Evolutionary conservation across 441 rosid genomes (phyloP).

Genomic region (Bocquillonia castaneifolia): DNA sequence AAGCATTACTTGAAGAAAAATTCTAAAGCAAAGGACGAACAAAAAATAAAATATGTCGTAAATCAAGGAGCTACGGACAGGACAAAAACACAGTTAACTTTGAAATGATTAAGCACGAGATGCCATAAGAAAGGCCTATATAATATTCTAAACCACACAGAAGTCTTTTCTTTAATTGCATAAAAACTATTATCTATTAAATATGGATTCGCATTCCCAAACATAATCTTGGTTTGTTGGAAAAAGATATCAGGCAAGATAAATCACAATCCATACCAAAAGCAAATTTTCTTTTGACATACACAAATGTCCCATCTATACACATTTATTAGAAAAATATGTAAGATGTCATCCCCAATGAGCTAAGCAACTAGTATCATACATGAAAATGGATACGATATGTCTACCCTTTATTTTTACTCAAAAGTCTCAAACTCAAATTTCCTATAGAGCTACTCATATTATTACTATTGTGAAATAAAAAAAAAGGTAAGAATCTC

Average conservation of each 20-base stretch:
- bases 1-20: background rate
- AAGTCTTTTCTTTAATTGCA: background rate
- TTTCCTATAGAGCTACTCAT: background rate
- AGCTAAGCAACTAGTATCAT: background rate
- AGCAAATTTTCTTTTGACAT: background rate
- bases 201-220: background rate
- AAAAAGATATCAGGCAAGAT: background rate
- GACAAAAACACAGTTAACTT: conserved; percentile 1
- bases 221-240: background rate
- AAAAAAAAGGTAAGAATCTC: background rate
- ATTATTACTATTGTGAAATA: background rate
- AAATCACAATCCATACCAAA: background rate
- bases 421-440: background rate
- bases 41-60: background rate
- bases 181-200: conserved; percentile 1
- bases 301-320: background rate
- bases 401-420: too few species aligned
- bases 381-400: background rate
- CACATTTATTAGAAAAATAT: background rate
- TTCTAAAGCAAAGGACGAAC: background rate
- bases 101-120: background rate
- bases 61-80: background rate
- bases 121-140: background rate
- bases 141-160: background rate
- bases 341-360: background rate